Percentiles rank a stretch among this genome's conserved stretches.
Conservation (phyloP, 1,139 yeast species). For the Pichia sp. region DNA sequence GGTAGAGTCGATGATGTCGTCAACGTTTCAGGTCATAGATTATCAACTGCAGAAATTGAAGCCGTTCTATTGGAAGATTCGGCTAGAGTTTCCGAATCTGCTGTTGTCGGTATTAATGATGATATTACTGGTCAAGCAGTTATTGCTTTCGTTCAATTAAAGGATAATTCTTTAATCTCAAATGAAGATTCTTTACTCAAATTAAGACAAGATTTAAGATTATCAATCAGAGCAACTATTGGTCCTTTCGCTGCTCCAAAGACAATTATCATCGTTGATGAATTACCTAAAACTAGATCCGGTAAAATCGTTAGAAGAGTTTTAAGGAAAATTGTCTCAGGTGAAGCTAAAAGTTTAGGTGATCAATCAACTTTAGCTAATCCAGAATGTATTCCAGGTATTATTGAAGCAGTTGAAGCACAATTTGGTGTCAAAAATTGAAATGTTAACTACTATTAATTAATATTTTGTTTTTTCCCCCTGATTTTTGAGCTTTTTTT, state of each 20-base stretch:
- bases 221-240: constrained; percentile 87
- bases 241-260: constrained; percentile 99
- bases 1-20: constrained; percentile 99
- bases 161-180: constrained; percentile 42
- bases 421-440: constrained; percentile 44
- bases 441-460: neutral
- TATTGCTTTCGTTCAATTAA: constrained; percentile 85
- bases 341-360: constrained; percentile 90
- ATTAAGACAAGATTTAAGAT: constrained; percentile 72
- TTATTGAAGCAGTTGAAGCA: constrained; percentile 45
- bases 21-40: constrained; percentile 94
- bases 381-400: constrained; percentile 75
- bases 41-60: constrained; percentile 96
- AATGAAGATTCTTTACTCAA: constrained; percentile 42
- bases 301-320: constrained; percentile 99
- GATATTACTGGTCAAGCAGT: constrained; percentile 98
- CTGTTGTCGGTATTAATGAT: constrained; percentile 91
- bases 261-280: constrained; percentile 76
- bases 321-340: constrained; percentile 80
- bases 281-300: constrained; percentile 95
- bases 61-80: constrained; percentile 78
- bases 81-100: constrained; percentile 74
- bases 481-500: neutral
- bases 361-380: constrained; percentile 87
- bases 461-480: neutral